Evolutionary conservation across 352 stramenopile genomes (phyloP), one percentile per base, ranked within the genome.

Genomic region (Globisporangium acanthophoron): DNA sequence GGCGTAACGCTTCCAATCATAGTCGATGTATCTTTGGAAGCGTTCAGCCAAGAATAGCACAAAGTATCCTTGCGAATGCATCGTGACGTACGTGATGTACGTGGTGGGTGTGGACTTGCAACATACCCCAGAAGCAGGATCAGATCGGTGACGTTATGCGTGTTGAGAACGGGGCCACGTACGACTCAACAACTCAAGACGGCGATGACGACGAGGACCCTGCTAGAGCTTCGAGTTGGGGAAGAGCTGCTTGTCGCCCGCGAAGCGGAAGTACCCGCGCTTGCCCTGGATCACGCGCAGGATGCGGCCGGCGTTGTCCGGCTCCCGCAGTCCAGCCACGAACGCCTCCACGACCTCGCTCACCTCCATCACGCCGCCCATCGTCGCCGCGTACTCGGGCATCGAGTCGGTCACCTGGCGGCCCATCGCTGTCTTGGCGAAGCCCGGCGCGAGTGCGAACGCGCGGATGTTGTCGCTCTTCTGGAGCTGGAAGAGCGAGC

Each of bases 401-500:
- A 40, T 37, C 3, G 46, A 15, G 3, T 54, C 45, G 20, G 45
- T 62, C 24, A 47, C 61, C 1, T 41, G 21, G 5, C 39, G 58
- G 13, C 65, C 65, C 61, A 72, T 72, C 13, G 45, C 62, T 5
- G 65, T 72, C 44, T 70, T 59, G 18, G 65, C 57, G 46, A 72
- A 72, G 4, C 48, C 57, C 16, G 65, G 65, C 21, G 56, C 65
- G n/a, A 72, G 52, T 43, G 61, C 63, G 13, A 59, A 31, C 29
- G 77, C 73, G 50, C 84, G 84, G 24, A 93, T 78, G 64, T 87
- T 89, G 66, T 76, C 62, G 59, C 70, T 67, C 61, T 85, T 76
- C 63, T 88, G 74, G 43, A 86, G 58, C 31, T 71, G 65, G 53
- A 77, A 78, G 51, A 86, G 63, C 49, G 84, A 90, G 37, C 78